Conservation (phyloP, 768 basidiomycete genomes). For the Agrocybe praecox region DNA sequence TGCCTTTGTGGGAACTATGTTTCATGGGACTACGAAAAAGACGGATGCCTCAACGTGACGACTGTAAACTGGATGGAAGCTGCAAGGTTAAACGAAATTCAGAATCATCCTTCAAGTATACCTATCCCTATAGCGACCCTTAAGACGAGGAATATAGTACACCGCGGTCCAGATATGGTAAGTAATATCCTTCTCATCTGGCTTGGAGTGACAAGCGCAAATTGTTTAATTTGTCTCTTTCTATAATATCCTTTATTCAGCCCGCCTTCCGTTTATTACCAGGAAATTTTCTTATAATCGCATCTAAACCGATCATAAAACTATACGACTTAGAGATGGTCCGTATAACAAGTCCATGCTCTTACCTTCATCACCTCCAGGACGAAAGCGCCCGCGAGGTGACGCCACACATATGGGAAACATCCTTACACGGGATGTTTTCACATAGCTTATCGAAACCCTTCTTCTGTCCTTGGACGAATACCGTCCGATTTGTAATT, state of each 20-base stretch:
- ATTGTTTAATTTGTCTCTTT: too few species aligned
- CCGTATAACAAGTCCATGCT: neutral
- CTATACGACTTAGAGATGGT: slow-evolving; percentile 1
- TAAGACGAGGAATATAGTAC: neutral
- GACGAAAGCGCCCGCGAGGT: neutral
- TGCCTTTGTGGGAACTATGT: neutral
- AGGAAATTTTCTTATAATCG: neutral
- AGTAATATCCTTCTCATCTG: neutral
- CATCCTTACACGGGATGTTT: neutral
- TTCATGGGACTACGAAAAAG: neutral
- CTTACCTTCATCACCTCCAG: neutral
- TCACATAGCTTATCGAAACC: neutral
- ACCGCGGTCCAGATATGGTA: neutral
- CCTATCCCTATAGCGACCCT: neutral
- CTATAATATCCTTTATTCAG: neutral
- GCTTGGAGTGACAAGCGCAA: too few species aligned
- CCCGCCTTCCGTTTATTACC: neutral
- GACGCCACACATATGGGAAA: slow-evolving; percentile 2
- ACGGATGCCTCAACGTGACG: neutral
- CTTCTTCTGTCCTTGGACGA: neutral
- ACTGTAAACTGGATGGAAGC: neutral
- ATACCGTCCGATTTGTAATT: slow-evolving; percentile 1
- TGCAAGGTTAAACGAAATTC: neutral
- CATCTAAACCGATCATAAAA: neutral
- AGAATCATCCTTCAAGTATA: neutral